Conservation (phyloP, 2,329 filamentous ascomycete species). For the Lecanicillium sp. region DNA sequence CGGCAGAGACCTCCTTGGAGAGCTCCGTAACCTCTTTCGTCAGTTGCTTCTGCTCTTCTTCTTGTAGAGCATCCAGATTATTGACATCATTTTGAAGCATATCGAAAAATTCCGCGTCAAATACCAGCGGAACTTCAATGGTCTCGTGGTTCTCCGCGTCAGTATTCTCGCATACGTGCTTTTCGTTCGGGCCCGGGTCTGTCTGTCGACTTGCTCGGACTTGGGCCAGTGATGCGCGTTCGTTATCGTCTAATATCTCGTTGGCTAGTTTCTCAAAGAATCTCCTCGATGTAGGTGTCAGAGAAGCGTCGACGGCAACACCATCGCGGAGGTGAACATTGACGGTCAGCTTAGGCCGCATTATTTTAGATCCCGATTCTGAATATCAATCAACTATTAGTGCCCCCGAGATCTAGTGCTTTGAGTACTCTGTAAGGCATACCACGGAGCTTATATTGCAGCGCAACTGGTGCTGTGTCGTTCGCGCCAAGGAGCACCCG, state of each 20-base stretch:
- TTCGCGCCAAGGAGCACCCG: conserved; percentile 54
- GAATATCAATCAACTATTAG: neutral
- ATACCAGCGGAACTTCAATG: conserved; percentile 70
- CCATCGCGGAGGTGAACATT: conserved; percentile 62
- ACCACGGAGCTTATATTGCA: conserved; percentile 53
- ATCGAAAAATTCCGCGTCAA: conserved; percentile 74
- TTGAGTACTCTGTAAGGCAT: conserved; percentile 17
- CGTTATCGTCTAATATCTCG: conserved; percentile 19
- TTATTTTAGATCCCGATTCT: conserved; percentile 37
- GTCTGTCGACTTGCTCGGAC: neutral
- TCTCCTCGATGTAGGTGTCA: conserved; percentile 58
- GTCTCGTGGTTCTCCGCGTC: conserved; percentile 22
- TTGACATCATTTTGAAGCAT: conserved; percentile 66
- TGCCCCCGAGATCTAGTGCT: conserved; percentile 3
- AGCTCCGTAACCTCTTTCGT: conserved; percentile 57
- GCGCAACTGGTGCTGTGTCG: conserved; percentile 38
- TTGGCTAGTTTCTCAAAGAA: conserved; percentile 57
- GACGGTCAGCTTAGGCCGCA: conserved; percentile 65
- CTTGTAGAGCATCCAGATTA: conserved; percentile 62
- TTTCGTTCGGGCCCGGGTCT: neutral
- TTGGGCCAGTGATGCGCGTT: conserved; percentile 2
- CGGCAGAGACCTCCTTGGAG: conserved; percentile 55
- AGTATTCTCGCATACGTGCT: neutral
- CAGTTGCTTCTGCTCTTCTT: conserved; percentile 58
- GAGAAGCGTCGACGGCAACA: conserved; percentile 59